Conservation (phyloP, 1,284 basidiomycete genomes). For the Cryptococcus hybrid region DNA sequence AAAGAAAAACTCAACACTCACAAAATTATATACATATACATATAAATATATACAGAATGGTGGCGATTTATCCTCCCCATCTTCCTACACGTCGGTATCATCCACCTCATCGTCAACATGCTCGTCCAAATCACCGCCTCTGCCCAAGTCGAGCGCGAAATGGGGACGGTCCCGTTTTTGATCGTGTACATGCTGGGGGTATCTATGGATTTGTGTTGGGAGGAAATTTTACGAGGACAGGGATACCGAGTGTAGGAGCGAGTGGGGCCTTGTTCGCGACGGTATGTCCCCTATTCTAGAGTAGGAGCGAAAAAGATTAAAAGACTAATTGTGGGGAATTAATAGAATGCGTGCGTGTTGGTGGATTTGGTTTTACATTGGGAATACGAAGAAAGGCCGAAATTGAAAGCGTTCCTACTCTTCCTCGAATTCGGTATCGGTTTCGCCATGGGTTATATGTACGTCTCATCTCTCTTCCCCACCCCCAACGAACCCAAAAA, state of each 20-base stretch:
- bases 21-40: background rate
- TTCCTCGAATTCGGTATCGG: constrained; percentile 79
- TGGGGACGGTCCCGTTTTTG: constrained; percentile 69
- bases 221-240: constrained; percentile 85
- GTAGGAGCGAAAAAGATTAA: background rate
- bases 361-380: constrained; percentile 91
- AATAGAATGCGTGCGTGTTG: constrained; percentile 64
- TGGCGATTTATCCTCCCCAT: constrained; percentile 76
- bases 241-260: constrained; percentile 88
- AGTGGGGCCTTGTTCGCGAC: constrained; percentile 93
- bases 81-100: constrained; percentile 88
- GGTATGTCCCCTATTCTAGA: constrained; percentile 12
- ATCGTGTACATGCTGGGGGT: constrained; percentile 81
- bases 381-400: constrained; percentile 78
- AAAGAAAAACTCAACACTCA: no score
- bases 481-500: background rate
- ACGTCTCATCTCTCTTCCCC: constrained; percentile 8
- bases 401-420: constrained; percentile 69
- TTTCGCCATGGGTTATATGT: constrained; percentile 78
- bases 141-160: constrained; percentile 41
- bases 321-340: no score
- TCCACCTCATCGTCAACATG: constrained; percentile 87
- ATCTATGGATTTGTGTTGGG: constrained; percentile 82
- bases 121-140: constrained; percentile 69
- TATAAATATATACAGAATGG: constrained; percentile 34